Percentiles rank a stretch among this genome's conserved stretches.
phyloP scores from a whole-genome alignment of 371 early-diverging fungal genomes.

The Basidiobolus meristosporus region DNA sequence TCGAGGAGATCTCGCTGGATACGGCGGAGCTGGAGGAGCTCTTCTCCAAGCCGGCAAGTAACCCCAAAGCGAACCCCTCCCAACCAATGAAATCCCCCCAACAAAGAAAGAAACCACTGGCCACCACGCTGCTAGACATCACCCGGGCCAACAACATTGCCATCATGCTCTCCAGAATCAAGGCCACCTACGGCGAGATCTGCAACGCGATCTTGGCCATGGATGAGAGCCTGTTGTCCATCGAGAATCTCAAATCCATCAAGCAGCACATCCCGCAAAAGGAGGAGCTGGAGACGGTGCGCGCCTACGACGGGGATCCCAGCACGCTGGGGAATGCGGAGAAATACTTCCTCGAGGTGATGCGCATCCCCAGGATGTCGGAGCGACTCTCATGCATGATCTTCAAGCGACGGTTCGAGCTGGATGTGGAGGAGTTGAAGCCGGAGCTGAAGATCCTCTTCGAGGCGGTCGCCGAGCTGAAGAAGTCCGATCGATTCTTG shows the following conservation, averaged over 20 bases:
- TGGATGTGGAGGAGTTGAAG: constrained; percentile 43
- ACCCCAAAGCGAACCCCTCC: neutral
- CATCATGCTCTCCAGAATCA: constrained; percentile 51
- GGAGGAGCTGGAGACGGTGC: constrained; percentile 21
- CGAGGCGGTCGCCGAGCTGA: constrained; percentile 4
- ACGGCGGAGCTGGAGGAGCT: constrained; percentile 10
- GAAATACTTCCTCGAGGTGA: constrained; percentile 7
- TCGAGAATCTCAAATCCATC: constrained; percentile 30
- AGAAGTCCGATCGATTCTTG: constrained; percentile 2
- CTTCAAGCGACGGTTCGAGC: constrained; percentile 42
- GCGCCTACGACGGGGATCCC: constrained; percentile 2
- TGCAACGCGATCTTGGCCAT: constrained; percentile 41
- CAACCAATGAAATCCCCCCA: constrained; percentile 1
- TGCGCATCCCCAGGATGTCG: constrained; percentile 45
- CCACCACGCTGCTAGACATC: constrained; percentile 30
- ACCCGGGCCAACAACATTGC: constrained; percentile 42
- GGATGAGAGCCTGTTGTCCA: constrained; percentile 27
- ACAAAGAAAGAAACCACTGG: constrained; percentile 17
- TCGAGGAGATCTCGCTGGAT: constrained; percentile 4
- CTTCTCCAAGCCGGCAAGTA: constrained; percentile 5
- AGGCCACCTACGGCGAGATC: constrained; percentile 37
- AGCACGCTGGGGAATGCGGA: constrained; percentile 7
- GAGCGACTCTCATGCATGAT: constrained; percentile 53
- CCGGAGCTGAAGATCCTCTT: constrained; percentile 9
- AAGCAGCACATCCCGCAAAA: constrained; percentile 35